These are phyloP conservation scores for Oryza glumipatula DNA, from an alignment of 176 grass and related monocot genomes.

Conservation along the genomic window DNA sequence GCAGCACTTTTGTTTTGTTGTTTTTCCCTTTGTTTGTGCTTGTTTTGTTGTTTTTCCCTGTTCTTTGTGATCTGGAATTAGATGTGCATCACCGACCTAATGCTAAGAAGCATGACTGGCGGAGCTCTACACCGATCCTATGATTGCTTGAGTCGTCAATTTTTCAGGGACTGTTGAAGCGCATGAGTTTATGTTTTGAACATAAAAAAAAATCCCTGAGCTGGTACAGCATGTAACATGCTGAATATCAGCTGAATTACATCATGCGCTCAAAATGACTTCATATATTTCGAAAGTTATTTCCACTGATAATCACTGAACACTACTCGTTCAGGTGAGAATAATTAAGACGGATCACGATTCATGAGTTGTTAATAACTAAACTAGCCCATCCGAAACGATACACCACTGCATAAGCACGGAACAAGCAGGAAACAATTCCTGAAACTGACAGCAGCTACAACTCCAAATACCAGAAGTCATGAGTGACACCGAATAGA, in stretches of 20 bases:
- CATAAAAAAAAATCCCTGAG: not conserved
- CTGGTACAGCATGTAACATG: not conserved
- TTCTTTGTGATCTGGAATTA: too few relatives aligned
- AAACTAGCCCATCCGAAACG: not conserved
- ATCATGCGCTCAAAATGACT: not conserved
- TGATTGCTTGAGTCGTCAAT: not conserved
- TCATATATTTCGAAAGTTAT: not conserved
- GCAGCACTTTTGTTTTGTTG: too few relatives aligned
- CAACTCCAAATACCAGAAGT: not conserved
- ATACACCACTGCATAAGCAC: constrained; percentile 8
- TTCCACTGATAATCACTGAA: not conserved
- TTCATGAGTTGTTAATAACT: not conserved
- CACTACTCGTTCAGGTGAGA: not conserved
- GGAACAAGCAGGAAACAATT: not conserved
- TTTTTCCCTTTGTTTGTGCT: not conserved
- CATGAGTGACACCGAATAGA: not conserved
- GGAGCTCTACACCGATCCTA: not conserved
- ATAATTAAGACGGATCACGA: not conserved
- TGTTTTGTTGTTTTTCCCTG: not conserved
- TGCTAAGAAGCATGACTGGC: not conserved
- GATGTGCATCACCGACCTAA: not conserved
- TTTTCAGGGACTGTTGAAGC: not conserved
- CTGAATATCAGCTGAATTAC: not conserved
- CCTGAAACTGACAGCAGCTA: not conserved
- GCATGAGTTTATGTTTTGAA: not conserved